These are phyloP conservation scores for Poteriospumella lacustris DNA, from an alignment of 108 stramenopile species.

Conservation along the genomic window DNA sequence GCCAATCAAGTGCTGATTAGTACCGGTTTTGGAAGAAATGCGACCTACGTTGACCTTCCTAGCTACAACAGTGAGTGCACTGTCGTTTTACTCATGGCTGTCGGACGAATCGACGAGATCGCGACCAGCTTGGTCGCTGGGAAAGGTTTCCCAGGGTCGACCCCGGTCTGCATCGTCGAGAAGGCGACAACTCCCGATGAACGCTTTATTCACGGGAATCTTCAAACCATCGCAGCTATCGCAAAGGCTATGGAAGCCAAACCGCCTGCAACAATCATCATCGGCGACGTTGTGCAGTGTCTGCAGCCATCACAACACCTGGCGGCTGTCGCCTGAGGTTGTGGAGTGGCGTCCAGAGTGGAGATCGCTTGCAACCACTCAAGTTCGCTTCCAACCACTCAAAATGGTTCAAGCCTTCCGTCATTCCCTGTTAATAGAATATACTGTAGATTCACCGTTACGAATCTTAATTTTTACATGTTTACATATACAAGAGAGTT, in stretches of 20 bases:
- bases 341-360: too few species aligned
- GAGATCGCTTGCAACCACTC: too few species aligned
- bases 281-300: neutral
- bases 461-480: too few species aligned
- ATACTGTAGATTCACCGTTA: too few species aligned
- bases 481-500: too few species aligned
- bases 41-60: conserved; percentile 41
- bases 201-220: conserved; percentile 42
- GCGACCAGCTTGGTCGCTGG: conserved; percentile 29
- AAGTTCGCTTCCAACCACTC: too few species aligned
- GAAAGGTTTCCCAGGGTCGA: conserved; percentile 40
- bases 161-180: conserved; percentile 54
- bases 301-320: too few species aligned
- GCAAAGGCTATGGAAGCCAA: neutral
- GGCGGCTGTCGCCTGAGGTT: too few species aligned
- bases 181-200: conserved; percentile 54
- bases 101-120: conserved; percentile 53
- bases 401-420: too few species aligned
- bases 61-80: conserved; percentile 50
- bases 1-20: conserved; percentile 67
- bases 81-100: conserved; percentile 58
- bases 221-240: conserved; percentile 40
- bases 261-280: neutral
- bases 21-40: conserved; percentile 34
- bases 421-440: too few species aligned